A percentile compares a stretch with the other conserved stretches of the same genome.
Conservation (phyloP, 345 rosid genomes). For the Acer yangbiense region DNA sequence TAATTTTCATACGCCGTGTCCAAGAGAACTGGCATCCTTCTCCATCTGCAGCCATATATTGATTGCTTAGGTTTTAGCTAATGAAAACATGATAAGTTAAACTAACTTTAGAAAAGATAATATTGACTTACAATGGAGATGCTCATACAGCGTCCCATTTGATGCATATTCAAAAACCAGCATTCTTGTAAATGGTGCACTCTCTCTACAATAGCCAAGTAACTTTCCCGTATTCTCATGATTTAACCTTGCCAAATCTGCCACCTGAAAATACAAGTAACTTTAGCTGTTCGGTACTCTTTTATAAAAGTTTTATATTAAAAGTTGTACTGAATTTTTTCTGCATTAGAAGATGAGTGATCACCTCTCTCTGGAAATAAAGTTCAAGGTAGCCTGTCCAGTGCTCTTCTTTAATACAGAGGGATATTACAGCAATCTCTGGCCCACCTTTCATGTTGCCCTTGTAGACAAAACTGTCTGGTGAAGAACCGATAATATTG, state of each 20-base stretch:
- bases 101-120: constrained; percentile 4
- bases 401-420: constrained; percentile 80
- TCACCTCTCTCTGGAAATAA: constrained; percentile 93
- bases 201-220: constrained; percentile 88
- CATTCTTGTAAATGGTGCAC: constrained; percentile 86
- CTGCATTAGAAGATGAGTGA: constrained; percentile 1
- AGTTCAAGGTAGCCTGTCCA: constrained; percentile 97
- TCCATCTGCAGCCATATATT: constrained; percentile 61
- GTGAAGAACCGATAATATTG: constrained; percentile 93
- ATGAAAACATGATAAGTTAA: constrained; percentile 2
- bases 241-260: constrained; percentile 89
- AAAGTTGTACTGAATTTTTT: background rate
- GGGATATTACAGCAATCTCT: constrained; percentile 95
- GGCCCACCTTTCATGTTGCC: constrained; percentile 89
- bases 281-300: constrained; percentile 1
- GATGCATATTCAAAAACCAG: constrained; percentile 94
- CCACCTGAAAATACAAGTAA: constrained; percentile 60
- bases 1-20: constrained; percentile 89
- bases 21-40: constrained; percentile 88
- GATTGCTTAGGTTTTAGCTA: constrained; percentile 19
- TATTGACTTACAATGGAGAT: constrained; percentile 82
- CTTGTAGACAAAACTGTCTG: constrained; percentile 91
- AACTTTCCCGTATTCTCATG: constrained; percentile 80
- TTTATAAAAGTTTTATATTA: background rate
- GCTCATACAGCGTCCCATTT: constrained; percentile 91